Evolutionary conservation across 2,329 filamentous ascomycete genomes (phyloP), one percentile per base, ranked within the genome.

Genomic region (Xylaria multiplex): DNA sequence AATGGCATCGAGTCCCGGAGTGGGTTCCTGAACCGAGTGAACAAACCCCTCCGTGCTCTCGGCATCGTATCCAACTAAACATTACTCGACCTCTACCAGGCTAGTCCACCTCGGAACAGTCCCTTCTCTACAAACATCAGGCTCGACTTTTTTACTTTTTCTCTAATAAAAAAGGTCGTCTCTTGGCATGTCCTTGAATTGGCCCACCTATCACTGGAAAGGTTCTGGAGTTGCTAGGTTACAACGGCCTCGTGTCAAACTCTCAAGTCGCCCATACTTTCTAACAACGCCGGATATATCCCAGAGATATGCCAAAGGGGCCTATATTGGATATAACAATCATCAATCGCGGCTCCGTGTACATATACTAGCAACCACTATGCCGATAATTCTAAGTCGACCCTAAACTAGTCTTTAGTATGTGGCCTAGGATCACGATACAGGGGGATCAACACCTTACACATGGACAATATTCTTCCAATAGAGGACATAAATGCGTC

Each of bases 91-190:
- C 40, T 14, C 40, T 49, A 60, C n/a, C 9, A 43, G 3, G 22
- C 19, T 45, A 13, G 22, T 57, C n/a, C 13, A 42, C 37, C 30
- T 54, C 32, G 37, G 57, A 58, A 42, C 30, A 49, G 19, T 9
- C 14, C 30, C 22, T 27, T 43, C 2, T 58, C 30, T 67, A 67
- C 65, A 64, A 61, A 52, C 27, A 57, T n/a, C 40, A 7, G 49
- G 3, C 45, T 49, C 5, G 16, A n/a, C 35, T 13, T 32, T 13
- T 2, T 8, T 19, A 19, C 19, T 24, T 46, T 56, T 2, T 14
- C 3, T 3, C 5, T 27, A 27, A 27, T 3, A 27, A 27, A 27
- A 27, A 27, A 27, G 30, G 22, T 19, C 19, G 11, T 48, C 1
- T 32, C 42, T 9, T 19, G n/a, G 19, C 13, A 14, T 49, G 22